phyloP scores from a whole-genome alignment of 1,284 basidiomycete species.

The Ustilago crameri region DNA sequence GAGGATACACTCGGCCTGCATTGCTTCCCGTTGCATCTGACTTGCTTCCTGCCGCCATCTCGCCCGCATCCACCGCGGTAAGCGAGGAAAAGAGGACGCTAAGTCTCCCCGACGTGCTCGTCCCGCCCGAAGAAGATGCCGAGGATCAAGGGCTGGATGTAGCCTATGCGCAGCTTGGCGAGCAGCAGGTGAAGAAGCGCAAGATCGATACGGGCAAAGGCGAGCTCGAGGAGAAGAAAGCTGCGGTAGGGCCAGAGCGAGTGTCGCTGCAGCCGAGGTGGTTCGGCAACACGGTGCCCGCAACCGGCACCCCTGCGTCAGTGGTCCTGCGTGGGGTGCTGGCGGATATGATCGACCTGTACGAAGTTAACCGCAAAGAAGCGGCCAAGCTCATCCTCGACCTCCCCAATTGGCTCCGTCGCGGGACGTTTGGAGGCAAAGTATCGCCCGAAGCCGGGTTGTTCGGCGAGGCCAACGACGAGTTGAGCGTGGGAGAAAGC shows the following conservation, averaged over 20 bases:
- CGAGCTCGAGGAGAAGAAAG: conserved; percentile 53
- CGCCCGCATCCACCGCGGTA: conserved; percentile 30
- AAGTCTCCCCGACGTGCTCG: conserved; percentile 54
- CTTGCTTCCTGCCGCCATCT: conserved; percentile 60
- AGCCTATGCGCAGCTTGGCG: conserved; percentile 36
- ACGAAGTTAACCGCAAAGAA: conserved; percentile 96
- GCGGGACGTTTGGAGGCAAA: conserved; percentile 75
- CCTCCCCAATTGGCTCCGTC: conserved; percentile 83
- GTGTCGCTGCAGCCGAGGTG: conserved; percentile 52
- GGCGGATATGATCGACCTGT: conserved; percentile 87
- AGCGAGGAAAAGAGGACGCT: conserved; percentile 35
- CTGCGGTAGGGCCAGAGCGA: conserved; percentile 52
- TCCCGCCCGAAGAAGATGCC: conserved; percentile 60
- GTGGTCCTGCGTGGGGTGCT: conserved; percentile 83
- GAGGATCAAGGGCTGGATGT: conserved; percentile 56
- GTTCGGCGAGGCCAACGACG: conserved; percentile 56
- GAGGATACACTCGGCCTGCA: conserved; percentile 46
- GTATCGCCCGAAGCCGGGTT: conserved; percentile 50
- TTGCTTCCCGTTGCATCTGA: conserved; percentile 59
- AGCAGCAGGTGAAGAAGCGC: conserved; percentile 35
- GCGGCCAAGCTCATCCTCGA: conserved; percentile 87
- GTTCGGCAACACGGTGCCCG: conserved; percentile 73
- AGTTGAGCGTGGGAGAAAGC: conserved; percentile 61
- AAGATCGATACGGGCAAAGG: conserved; percentile 58
- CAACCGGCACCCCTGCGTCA: conserved; percentile 78